A percentile compares a stretch with the other conserved stretches of the same genome.
Conservation (phyloP, 495 filamentous ascomycete genomes). For the Daldinia decipiens region DNA sequence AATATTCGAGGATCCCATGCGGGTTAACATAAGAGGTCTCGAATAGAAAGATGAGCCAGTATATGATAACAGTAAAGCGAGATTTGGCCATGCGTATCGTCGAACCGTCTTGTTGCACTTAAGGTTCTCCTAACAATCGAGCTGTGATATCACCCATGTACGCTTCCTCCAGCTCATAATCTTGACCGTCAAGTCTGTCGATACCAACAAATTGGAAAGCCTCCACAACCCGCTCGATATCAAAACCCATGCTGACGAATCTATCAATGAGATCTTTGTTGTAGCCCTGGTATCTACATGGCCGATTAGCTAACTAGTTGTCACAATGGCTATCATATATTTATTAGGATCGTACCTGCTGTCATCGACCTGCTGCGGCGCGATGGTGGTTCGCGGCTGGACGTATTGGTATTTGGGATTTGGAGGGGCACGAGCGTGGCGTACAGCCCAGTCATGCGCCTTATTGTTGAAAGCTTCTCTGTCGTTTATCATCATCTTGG, state of each 20-base stretch:
- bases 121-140: constrained; percentile 78
- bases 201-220: constrained; percentile 87
- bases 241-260: constrained; percentile 95
- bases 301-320: constrained; percentile 8
- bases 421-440: constrained; percentile 81
- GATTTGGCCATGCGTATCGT: not conserved
- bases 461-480: constrained; percentile 82
- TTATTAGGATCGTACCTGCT: constrained; percentile 48
- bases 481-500: constrained; percentile 83
- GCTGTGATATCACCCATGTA: constrained; percentile 92
- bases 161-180: constrained; percentile 85
- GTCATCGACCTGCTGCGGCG: constrained; percentile 49
- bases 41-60: constrained; percentile 4
- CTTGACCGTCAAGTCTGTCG: constrained; percentile 76
- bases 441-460: constrained; percentile 89
- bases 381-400: constrained; percentile 26
- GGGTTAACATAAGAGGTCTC: not conserved
- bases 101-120: not conserved
- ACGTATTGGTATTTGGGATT: constrained; percentile 47
- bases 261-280: constrained; percentile 85
- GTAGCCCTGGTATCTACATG: constrained; percentile 83
- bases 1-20: not conserved
- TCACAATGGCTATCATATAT: not conserved
- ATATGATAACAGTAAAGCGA: constrained; percentile 3
- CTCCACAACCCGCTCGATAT: constrained; percentile 84